A percentile compares a stretch with the other conserved stretches of the same genome.
Evolutionary conservation across 805 yeast species (phyloP).

Genomic region (Cyberlindnera amylophila): DNA sequence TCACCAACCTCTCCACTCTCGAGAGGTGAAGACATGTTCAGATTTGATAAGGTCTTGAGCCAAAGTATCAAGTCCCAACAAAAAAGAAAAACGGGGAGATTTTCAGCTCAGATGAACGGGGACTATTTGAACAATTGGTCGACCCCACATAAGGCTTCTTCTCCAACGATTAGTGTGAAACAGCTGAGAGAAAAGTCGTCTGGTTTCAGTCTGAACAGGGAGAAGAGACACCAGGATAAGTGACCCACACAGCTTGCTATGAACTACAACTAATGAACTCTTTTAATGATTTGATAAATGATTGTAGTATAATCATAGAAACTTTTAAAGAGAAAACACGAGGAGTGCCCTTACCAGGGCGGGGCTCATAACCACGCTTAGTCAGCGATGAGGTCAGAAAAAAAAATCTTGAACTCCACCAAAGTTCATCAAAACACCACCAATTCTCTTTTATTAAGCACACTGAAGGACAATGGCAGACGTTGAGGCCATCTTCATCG

Average conservation of each 20-base stretch:
- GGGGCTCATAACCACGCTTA: too few relatives aligned
- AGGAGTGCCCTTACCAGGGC: too few relatives aligned
- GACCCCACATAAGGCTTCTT: conserved; percentile 7
- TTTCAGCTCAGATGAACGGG: conserved; percentile 17
- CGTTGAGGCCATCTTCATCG: conserved; percentile 58
- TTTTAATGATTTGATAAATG: not conserved
- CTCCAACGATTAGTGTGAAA: conserved; percentile 10
- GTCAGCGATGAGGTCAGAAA: too few relatives aligned
- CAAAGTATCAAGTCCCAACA: conserved; percentile 7
- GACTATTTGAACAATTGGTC: conserved; percentile 22
- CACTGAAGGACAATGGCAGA: too few relatives aligned
- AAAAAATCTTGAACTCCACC: too few relatives aligned
- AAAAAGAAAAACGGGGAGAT: conserved; percentile 18
- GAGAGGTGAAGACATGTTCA: conserved; percentile 41
- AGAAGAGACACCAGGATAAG: conserved; percentile 10
- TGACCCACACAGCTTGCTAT: not conserved
- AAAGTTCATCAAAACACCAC: conserved; percentile 7
- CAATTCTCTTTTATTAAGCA: too few relatives aligned
- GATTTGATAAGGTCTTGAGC: conserved; percentile 38
- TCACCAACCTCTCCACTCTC: conserved; percentile 30
- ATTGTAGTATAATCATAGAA: too few relatives aligned
- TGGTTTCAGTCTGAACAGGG: conserved; percentile 24
- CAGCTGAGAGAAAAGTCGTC: conserved; percentile 24
- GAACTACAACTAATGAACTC: not conserved
- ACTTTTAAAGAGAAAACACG: too few relatives aligned